A percentile compares a stretch with the other conserved stretches of the same genome.
Evolutionary conservation across 305 asterid genomes (phyloP).

Genomic region (Solanum chacoense): DNA sequence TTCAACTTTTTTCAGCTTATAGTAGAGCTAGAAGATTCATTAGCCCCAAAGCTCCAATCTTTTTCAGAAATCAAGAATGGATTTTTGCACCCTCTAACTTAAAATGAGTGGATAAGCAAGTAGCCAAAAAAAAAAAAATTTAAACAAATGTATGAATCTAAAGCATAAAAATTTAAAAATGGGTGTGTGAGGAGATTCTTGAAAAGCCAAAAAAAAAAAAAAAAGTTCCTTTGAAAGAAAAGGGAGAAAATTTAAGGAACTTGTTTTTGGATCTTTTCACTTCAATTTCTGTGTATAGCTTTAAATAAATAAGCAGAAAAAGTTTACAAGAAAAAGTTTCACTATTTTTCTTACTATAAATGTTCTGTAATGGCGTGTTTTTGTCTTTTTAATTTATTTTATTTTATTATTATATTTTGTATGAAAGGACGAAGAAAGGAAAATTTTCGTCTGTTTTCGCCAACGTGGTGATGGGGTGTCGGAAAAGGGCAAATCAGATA

Average conservation of each 20-base stretch:
- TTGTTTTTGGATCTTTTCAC: not conserved
- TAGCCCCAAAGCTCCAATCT: not conserved
- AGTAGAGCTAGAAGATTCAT: not conserved
- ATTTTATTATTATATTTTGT: not conserved
- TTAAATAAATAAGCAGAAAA: not conserved
- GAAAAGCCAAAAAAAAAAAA: not conserved
- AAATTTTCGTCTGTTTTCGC: not conserved
- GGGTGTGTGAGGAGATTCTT: not conserved
- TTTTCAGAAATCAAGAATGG: not conserved
- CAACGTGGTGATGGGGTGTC: not conserved
- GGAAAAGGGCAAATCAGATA: constrained; percentile 1
- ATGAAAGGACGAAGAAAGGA: not conserved
- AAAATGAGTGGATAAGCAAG: not conserved
- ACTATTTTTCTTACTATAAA: not conserved
- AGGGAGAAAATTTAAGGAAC: not conserved
- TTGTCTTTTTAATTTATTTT: not conserved
- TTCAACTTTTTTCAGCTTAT: not conserved
- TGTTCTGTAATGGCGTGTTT: constrained; percentile 8
- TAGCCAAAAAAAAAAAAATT: not conserved
- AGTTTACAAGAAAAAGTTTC: not conserved
- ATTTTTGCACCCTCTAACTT: not conserved
- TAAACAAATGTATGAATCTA: not conserved
- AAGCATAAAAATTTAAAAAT: not conserved
- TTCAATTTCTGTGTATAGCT: not conserved
- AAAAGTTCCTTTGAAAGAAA: not conserved